Evolutionary conservation across 164 flowering plant species (phyloP).

Genomic region (Euptelea pleiosperma): DNA sequence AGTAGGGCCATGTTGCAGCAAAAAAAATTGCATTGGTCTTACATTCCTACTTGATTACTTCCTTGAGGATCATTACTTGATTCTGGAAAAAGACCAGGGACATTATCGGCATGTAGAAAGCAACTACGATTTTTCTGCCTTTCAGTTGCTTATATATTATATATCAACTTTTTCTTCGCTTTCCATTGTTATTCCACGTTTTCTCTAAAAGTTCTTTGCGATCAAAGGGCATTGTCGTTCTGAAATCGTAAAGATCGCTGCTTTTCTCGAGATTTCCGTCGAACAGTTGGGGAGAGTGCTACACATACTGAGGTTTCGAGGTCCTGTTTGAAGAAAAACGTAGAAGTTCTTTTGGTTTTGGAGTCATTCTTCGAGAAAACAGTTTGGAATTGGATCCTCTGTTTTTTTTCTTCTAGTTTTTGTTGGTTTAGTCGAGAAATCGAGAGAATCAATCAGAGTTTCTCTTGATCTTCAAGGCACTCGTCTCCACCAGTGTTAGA

Average conservation of each 20-base stretch:
- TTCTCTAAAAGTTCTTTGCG: too few species aligned
- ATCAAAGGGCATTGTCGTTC: too few species aligned
- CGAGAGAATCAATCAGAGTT: not conserved
- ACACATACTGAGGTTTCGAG: constrained; percentile 5
- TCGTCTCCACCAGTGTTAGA: not conserved
- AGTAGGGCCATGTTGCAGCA: too few species aligned
- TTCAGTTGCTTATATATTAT: too few species aligned
- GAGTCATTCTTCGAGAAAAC: not conserved
- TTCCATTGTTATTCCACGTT: too few species aligned
- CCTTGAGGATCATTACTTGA: too few species aligned
- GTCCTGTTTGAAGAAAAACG: not conserved
- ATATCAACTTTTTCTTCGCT: too few species aligned
- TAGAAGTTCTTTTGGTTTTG: not conserved
- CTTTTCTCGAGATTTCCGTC: constrained; percentile 11
- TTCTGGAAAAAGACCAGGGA: too few species aligned
- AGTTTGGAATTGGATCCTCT: not conserved
- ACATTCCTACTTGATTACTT: too few species aligned
- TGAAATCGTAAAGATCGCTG: not conserved
- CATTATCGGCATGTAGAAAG: too few species aligned
- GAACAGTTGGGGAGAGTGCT: not conserved
- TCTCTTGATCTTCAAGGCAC: constrained; percentile 4
- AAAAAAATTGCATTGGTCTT: too few species aligned
- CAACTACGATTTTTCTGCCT: too few species aligned
- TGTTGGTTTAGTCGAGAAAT: not conserved
- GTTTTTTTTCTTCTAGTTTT: constrained; percentile 4